Evolutionary conservation across 2,329 filamentous ascomycete genomes (phyloP).

Genomic region (Claviceps pazoutovae): DNA sequence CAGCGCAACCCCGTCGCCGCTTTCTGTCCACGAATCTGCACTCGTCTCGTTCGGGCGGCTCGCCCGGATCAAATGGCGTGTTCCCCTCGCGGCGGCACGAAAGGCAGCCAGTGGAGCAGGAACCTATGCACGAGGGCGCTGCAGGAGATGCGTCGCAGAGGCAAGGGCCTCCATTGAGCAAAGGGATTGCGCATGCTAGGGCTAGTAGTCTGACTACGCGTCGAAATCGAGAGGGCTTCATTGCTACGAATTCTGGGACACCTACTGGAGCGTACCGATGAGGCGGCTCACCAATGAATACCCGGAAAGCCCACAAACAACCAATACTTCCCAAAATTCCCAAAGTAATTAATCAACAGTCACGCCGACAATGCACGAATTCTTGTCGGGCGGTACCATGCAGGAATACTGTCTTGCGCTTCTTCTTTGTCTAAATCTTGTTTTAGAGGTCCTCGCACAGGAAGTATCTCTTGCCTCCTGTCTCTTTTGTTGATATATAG

Average conservation of each 20-base stretch:
- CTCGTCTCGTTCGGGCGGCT: slow-evolving; percentile 29
- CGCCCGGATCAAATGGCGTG: slow-evolving; percentile 23
- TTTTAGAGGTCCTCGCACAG: background rate
- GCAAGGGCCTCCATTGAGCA: slow-evolving; percentile 25
- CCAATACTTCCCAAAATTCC: too few species aligned
- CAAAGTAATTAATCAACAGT: slow-evolving; percentile 6
- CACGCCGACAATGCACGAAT: slow-evolving; percentile 13
- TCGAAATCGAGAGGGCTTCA: slow-evolving; percentile 29
- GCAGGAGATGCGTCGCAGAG: slow-evolving; percentile 1
- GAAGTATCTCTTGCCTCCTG: background rate
- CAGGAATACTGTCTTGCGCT: too few species aligned
- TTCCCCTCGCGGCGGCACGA: slow-evolving; percentile 36
- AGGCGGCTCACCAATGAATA: slow-evolving; percentile 17
- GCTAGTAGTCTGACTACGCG: slow-evolving; percentile 31
- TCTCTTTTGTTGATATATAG: slow-evolving; percentile 7
- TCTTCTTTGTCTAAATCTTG: background rate
- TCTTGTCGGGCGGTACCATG: background rate
- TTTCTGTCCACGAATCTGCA: slow-evolving; percentile 34
- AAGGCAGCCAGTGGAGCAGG: slow-evolving; percentile 27
- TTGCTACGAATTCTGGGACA: slow-evolving; percentile 20
- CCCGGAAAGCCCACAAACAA: background rate
- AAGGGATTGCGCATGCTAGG: slow-evolving; percentile 27
- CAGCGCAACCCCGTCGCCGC: slow-evolving; percentile 38
- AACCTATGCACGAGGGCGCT: slow-evolving; percentile 7
- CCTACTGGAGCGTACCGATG: slow-evolving; percentile 32